A percentile compares a stretch with the other conserved stretches of the same genome.
Evolutionary conservation across 2,329 filamentous ascomycete species (phyloP).

Genomic region (Ophiostoma himal-ulmi): DNA sequence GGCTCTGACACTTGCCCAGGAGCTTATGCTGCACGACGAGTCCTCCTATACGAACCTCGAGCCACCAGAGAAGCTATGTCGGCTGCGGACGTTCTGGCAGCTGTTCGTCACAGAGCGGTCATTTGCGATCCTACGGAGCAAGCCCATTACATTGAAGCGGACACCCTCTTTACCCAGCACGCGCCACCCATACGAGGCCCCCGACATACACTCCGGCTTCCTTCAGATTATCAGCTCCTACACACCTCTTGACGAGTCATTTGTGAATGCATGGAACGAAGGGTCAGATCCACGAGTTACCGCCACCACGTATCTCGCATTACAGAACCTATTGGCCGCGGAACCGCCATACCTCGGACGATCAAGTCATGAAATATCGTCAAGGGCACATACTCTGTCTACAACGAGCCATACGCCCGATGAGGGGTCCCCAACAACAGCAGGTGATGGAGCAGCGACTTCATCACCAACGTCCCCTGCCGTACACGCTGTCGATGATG

Average conservation of each 20-base stretch:
- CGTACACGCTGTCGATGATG: neutral
- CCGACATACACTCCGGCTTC: conserved; percentile 52
- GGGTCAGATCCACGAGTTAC: conserved; percentile 38
- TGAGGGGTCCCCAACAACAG: conserved; percentile 36
- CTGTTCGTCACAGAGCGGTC: conserved; percentile 59
- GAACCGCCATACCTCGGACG: conserved; percentile 32
- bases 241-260: conserved; percentile 57
- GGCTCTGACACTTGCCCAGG: conserved; percentile 54
- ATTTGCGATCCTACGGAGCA: conserved; percentile 58
- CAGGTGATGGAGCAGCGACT: conserved; percentile 12
- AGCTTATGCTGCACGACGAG: conserved; percentile 55
- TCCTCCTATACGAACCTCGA: conserved; percentile 45
- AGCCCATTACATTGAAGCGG: conserved; percentile 55
- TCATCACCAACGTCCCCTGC: conserved; percentile 7
- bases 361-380: conserved; percentile 23
- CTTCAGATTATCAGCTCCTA: conserved; percentile 56
- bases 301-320: conserved; percentile 34
- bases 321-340: conserved; percentile 34
- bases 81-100: conserved; percentile 56
- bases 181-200: conserved; percentile 47
- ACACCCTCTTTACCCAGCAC: conserved; percentile 51
- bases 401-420: conserved; percentile 33
- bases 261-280: conserved; percentile 60
- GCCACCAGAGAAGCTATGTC: conserved; percentile 47
- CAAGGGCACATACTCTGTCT: conserved; percentile 9